Conservation (phyloP, 176 grass and related monocot species). For the Paspalum notatum region DNA sequence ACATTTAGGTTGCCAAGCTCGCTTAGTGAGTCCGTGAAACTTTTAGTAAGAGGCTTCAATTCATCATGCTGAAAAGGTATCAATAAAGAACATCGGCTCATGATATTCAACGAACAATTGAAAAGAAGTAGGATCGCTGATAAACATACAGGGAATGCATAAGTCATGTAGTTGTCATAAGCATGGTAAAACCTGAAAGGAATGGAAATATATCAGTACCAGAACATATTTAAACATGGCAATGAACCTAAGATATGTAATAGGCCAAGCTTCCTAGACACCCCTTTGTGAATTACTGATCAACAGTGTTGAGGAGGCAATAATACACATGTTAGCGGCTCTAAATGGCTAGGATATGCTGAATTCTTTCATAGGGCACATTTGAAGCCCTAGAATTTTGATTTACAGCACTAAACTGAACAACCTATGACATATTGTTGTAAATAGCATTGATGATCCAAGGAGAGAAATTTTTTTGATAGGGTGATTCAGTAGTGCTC, state of each 20-base stretch:
- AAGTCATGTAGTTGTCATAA: conserved; percentile 95
- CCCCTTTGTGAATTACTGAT: neutral
- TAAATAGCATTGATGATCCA: neutral
- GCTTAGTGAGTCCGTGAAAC: conserved; percentile 91
- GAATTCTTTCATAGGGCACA: neutral
- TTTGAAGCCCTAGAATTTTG: neutral
- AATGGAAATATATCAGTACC: conserved; percentile 38
- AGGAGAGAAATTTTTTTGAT: neutral
- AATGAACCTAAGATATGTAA: conserved; percentile 12
- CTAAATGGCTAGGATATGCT: conserved; percentile 12
- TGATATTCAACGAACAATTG: conserved; percentile 21
- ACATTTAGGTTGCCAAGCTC: conserved; percentile 99
- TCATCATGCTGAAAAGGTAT: conserved; percentile 86
- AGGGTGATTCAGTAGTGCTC: neutral
- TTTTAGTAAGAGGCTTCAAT: conserved; percentile 86
- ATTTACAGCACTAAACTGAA: conserved; percentile 1
- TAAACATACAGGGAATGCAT: conserved; percentile 88
- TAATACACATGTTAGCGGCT: neutral
- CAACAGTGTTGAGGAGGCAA: neutral
- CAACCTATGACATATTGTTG: neutral
- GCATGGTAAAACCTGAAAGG: conserved; percentile 98
- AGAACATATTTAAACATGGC: conserved; percentile 4
- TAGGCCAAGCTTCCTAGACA: neutral
- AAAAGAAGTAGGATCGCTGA: conserved; percentile 18
- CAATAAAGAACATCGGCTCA: conserved; percentile 35